phyloP scores from a whole-genome alignment of 208 protist genomes.

The Acanthamoeba triangularis region DNA sequence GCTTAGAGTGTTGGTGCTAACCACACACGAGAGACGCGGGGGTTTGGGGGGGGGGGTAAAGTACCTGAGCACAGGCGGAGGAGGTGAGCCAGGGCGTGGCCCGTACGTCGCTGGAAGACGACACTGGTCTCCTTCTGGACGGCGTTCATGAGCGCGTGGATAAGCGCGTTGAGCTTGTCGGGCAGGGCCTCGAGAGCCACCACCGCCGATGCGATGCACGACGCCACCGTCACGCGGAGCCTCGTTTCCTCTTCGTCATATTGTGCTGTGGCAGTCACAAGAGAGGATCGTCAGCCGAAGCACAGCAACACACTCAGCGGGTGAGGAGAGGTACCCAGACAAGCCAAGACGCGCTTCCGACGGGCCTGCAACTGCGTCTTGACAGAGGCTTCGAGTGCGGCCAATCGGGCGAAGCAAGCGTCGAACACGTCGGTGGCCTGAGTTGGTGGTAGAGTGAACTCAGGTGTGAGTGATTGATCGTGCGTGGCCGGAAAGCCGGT shows the following conservation, averaged over 20 bases:
- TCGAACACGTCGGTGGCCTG: conserved; percentile 30
- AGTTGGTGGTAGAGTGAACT: background rate
- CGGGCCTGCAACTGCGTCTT: conserved; percentile 23
- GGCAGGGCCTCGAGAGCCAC: conserved; percentile 76
- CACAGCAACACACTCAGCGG: background rate
- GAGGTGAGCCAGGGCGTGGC: conserved; percentile 67
- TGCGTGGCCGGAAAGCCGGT: too few species aligned
- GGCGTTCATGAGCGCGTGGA: conserved; percentile 80
- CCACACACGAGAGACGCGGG: conserved; percentile 51
- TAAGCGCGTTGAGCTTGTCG: conserved; percentile 76
- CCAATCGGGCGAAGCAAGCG: background rate
- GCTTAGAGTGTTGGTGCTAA: background rate
- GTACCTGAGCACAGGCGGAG: background rate
- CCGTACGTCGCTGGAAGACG: conserved; percentile 65
- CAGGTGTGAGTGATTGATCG: too few species aligned
- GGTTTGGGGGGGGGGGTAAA: too few species aligned
- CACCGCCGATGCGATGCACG: conserved; percentile 20
- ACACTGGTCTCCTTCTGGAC: conserved; percentile 74
- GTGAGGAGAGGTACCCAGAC: background rate
- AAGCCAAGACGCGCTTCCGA: background rate
- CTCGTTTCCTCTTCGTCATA: conserved; percentile 13
- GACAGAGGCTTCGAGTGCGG: background rate
- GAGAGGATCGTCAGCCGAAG: background rate
- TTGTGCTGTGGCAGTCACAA: background rate
- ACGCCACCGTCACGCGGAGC: background rate